Evolutionary conservation across 768 basidiomycete genomes (phyloP).

Genomic region (Xerocomus potaroensis): DNA sequence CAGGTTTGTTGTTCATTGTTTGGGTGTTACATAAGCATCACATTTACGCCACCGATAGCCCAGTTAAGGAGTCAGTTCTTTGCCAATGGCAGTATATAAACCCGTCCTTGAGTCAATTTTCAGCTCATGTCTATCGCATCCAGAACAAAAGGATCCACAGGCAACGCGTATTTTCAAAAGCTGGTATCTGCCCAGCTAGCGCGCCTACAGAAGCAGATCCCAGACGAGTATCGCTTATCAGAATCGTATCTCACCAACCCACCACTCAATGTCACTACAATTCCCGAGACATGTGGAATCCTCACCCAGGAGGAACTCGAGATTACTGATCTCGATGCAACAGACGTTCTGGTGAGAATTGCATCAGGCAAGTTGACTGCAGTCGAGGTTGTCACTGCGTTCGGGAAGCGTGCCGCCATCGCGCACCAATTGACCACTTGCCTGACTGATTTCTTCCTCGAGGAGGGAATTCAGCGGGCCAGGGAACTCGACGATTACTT

Average conservation of each 20-base stretch:
- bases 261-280: slow-evolving; percentile 31
- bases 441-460: slow-evolving; percentile 43
- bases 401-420: slow-evolving; percentile 47
- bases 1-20: slow-evolving; percentile 17
- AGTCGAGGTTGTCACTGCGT: slow-evolving; percentile 40
- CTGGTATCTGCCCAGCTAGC: slow-evolving; percentile 16
- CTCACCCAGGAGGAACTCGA: slow-evolving; percentile 31
- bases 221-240: slow-evolving; percentile 14
- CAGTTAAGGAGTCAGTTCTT: not conserved
- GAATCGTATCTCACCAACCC: slow-evolving; percentile 16
- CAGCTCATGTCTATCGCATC: slow-evolving; percentile 16
- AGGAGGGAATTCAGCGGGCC: slow-evolving; percentile 37
- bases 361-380: slow-evolving; percentile 31
- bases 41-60: too few relatives aligned
- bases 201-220: slow-evolving; percentile 25
- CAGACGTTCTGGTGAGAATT: slow-evolving; percentile 28
- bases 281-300: slow-evolving; percentile 31
- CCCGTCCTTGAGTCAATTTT: not conserved
- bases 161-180: slow-evolving; percentile 17
- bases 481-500: slow-evolving; percentile 40
- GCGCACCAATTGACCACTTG: slow-evolving; percentile 45
- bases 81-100: too few relatives aligned
- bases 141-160: slow-evolving; percentile 21
- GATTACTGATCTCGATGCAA: slow-evolving; percentile 36
- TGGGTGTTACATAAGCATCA: too few relatives aligned